These are phyloP conservation scores for Cercospora canescens DNA, from an alignment of 2,329 filamentous ascomycete genomes.

Conservation along the genomic window DNA sequence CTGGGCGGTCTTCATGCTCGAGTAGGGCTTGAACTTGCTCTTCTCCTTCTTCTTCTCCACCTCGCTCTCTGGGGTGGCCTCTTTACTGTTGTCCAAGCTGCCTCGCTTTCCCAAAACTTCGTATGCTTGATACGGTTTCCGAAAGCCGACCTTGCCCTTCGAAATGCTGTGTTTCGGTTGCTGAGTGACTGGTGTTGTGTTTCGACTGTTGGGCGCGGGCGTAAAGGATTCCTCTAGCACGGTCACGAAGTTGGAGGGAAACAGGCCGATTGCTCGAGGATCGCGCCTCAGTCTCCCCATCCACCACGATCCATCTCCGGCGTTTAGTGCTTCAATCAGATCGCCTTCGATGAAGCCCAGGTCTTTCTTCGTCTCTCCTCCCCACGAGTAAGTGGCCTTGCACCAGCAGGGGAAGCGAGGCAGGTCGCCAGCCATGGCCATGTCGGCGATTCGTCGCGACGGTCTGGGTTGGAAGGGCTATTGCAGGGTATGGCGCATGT, in stretches of 20 bases:
- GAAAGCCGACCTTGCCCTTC: slow-evolving; percentile 57
- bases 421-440: slow-evolving; percentile 21
- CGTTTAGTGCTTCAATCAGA: slow-evolving; percentile 96
- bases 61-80: slow-evolving; percentile 33
- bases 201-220: slow-evolving; percentile 64
- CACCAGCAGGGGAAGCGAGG: slow-evolving; percentile 43
- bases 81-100: slow-evolving; percentile 30
- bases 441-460: slow-evolving; percentile 6
- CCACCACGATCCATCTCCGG: slow-evolving; percentile 98
- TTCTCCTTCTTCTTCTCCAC: slow-evolving; percentile 35
- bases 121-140: slow-evolving; percentile 67
- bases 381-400: slow-evolving; percentile 43
- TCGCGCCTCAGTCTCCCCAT: slow-evolving; percentile 89
- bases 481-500: slow-evolving; percentile 7
- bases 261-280: slow-evolving; percentile 84
- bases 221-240: slow-evolving; percentile 83
- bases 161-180: slow-evolving; percentile 54
- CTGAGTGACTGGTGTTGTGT: slow-evolving; percentile 49
- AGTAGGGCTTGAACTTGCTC: slow-evolving; percentile 48
- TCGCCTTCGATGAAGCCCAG: slow-evolving; percentile 97
- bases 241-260: slow-evolving; percentile 97
- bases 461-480: not conserved
- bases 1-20: slow-evolving; percentile 52
- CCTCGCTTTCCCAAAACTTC: slow-evolving; percentile 33
- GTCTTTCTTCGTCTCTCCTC: slow-evolving; percentile 74